A percentile compares a stretch with the other conserved stretches of the same genome.
phyloP scores from a whole-genome alignment of 768 basidiomycete species.

The Kwoniella sp. region DNA sequence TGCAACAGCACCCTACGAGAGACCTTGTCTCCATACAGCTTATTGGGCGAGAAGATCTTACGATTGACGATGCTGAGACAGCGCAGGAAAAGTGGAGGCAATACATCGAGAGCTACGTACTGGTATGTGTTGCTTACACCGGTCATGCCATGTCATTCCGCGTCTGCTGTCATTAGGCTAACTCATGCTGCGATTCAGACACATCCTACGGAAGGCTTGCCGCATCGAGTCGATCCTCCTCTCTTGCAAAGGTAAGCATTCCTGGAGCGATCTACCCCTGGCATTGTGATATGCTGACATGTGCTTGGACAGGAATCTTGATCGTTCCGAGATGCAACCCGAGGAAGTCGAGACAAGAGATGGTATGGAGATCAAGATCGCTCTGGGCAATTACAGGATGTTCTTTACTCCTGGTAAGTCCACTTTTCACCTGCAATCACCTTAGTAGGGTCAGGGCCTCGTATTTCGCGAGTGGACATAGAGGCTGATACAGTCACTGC shows the following conservation, averaged over 20 bases:
- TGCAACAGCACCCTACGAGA: slow-evolving; percentile 44
- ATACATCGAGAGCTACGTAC: slow-evolving; percentile 58
- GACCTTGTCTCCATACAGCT: slow-evolving; percentile 57
- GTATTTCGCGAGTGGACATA: neutral
- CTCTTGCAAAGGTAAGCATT: slow-evolving; percentile 51
- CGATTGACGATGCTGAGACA: slow-evolving; percentile 58
- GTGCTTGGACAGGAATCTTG: slow-evolving; percentile 30
- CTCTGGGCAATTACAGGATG: slow-evolving; percentile 53
- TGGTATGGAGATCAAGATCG: slow-evolving; percentile 53
- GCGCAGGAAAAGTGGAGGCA: slow-evolving; percentile 57
- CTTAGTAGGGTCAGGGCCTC: no score
- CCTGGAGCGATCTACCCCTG: neutral
- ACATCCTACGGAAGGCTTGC: slow-evolving; percentile 58
- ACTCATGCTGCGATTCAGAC: no score
- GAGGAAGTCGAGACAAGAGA: slow-evolving; percentile 34
- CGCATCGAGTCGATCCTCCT: slow-evolving; percentile 56
- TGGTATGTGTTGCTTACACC: slow-evolving; percentile 51
- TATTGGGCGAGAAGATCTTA: slow-evolving; percentile 58
- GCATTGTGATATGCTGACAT: slow-evolving; percentile 3
- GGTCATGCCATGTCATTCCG: no score
- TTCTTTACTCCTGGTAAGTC: slow-evolving; percentile 54
- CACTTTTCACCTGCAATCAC: no score
- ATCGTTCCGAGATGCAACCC: slow-evolving; percentile 3
- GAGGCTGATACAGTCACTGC: no score
- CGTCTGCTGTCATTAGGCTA: no score